Conservation (phyloP, 352 stramenopile genomes). For the Pythium brassicae region DNA sequence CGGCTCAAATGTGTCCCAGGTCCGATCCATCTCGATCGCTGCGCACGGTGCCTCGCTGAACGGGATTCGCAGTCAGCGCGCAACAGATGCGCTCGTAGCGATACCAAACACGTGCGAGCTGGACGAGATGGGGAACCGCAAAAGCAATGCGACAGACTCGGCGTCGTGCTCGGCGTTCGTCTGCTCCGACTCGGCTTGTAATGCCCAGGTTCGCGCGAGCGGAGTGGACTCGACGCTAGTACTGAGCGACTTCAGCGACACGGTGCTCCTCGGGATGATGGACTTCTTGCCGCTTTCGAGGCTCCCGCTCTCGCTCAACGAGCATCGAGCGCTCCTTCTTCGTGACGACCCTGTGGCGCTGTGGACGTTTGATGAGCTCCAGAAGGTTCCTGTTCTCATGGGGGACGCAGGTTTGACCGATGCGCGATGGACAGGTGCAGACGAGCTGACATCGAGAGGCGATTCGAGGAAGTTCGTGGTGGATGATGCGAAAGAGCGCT, state of each 20-base stretch:
- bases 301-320: constrained; percentile 43
- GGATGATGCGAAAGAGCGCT: constrained; percentile 38
- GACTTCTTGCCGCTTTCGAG: constrained; percentile 31
- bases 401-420: background rate
- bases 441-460: constrained; percentile 10
- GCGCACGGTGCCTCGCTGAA: constrained; percentile 31
- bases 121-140: constrained; percentile 13
- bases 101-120: constrained; percentile 19
- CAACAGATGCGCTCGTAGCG: constrained; percentile 11
- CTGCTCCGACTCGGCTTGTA: constrained; percentile 31
- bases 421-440: constrained; percentile 1
- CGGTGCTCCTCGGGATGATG: constrained; percentile 37
- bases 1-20: constrained; percentile 20
- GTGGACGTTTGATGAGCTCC: constrained; percentile 48
- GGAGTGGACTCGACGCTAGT: constrained; percentile 19
- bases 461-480: constrained; percentile 25
- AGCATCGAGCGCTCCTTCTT: constrained; percentile 45
- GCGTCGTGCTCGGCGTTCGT: constrained; percentile 20
- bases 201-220: constrained; percentile 10
- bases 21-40: constrained; percentile 40
- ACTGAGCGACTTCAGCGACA: constrained; percentile 50
- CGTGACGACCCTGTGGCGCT: constrained; percentile 59
- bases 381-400: constrained; percentile 20
- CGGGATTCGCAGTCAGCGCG: constrained; percentile 18
- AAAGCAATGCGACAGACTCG: background rate